These are phyloP conservation scores for Petunia secreta DNA, from an alignment of 257 asterid genomes.

Conservation along the genomic window DNA sequence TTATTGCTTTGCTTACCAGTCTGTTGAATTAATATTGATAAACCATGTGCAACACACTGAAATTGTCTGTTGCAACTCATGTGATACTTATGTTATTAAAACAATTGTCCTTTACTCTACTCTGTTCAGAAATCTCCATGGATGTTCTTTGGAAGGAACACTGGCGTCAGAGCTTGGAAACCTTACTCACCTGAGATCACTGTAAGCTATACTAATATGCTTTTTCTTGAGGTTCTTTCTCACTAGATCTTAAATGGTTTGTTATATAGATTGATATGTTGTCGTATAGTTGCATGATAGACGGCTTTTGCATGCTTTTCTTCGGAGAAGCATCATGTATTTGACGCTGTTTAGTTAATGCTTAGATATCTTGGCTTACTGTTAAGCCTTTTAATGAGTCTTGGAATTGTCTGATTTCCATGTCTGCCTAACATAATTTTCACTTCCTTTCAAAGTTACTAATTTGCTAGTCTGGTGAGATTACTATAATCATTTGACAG, in stretches of 20 bases:
- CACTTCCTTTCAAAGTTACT: too few species aligned
- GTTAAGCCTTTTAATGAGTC: too few species aligned
- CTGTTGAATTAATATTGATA: background rate
- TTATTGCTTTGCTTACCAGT: background rate
- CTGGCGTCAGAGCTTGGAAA: constrained; percentile 81
- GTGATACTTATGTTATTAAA: background rate
- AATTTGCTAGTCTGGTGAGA: too few species aligned
- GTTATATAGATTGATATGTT: too few species aligned
- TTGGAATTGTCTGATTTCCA: too few species aligned
- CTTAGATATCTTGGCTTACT: too few species aligned
- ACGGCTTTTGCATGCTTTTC: too few species aligned
- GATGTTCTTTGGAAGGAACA: constrained; percentile 65
- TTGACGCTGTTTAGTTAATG: too few species aligned
- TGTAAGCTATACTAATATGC: constrained; percentile 51
- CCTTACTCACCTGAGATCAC: constrained; percentile 61
- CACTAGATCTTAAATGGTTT: background rate
- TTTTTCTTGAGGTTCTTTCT: background rate
- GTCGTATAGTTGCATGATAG: too few species aligned
- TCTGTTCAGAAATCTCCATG: constrained; percentile 68
- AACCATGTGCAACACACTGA: background rate
- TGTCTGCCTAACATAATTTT: too few species aligned
- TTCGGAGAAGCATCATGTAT: too few species aligned
- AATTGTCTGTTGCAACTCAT: background rate
- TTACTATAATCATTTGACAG: too few species aligned
- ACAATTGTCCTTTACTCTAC: background rate